Evolutionary conservation across 2,329 filamentous ascomycete species (phyloP), one percentile per base, ranked within the genome.

Genomic region (Diatrype stigma): DNA sequence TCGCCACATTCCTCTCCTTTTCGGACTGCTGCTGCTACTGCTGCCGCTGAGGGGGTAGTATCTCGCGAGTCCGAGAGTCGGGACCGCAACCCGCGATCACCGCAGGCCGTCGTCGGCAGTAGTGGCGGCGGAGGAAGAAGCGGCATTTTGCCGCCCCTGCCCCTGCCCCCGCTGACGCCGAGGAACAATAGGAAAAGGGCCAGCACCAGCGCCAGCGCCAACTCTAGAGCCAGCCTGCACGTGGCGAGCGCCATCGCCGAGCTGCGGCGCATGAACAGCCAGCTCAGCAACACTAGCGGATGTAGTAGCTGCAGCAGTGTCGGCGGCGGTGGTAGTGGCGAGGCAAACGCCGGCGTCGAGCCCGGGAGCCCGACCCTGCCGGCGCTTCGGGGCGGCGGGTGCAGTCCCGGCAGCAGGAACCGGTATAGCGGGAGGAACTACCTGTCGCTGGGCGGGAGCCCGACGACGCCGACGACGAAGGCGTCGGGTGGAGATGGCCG

Each of bases 261-360:
- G 62, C 73, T 83, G 50, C 73, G 80, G 10, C 71, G 79, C 47
- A 82, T 82, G 78, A 82, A 83, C 67, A 81, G 76, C 63, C 66
- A 75, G 48, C 60, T 79, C 44, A 78, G 73, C 59, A 67, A 70
- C 12, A 58, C 75, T 42, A 78, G 73, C 58, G 68, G 71, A 2
- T 68, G 71, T 50, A 77, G 75, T 16, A 16, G 34, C 14, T 14
- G 6, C 12, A 37, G 34, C n/a, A 66, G 63, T 64, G 17, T 67
- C 69, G 1, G 73, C 74, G 1, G 58, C 69, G 42, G 59, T 60
- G n/a, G 42, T 45, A 46, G 23, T 47, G 52, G 42, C 45, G 10
- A 42, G 6, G 19, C 37, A 35, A 50, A 51, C 35, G 42, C 37
- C 22, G 42, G 23, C n/a, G 50, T 40, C 14, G 48, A 67, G 10